Percentiles rank a stretch among this genome's conserved stretches.
phyloP scores from a whole-genome alignment of 1,284 basidiomycete genomes.

The Leucoagaricus sp. region DNA sequence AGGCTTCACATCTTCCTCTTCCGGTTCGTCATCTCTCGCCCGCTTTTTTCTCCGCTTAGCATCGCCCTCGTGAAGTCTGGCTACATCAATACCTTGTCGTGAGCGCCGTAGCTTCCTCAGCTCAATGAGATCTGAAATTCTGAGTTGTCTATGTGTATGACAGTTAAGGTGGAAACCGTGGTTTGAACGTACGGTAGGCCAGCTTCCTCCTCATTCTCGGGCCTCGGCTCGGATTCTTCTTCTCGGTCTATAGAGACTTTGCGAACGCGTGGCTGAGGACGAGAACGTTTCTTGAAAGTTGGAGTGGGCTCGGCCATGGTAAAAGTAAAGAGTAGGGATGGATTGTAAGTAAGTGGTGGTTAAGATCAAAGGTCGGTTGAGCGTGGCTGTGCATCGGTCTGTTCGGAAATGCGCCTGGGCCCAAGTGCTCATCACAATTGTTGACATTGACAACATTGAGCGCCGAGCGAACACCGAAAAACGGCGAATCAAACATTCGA shows the following conservation, averaged over 20 bases:
- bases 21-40: conserved; percentile 50
- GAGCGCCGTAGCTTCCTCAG: conserved; percentile 77
- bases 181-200: conserved; percentile 48
- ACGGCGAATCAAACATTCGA: too few species aligned
- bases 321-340: neutral
- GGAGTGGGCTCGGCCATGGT: conserved; percentile 16
- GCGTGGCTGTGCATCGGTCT: conserved; percentile 16
- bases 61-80: conserved; percentile 85
- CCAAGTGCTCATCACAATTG: too few species aligned
- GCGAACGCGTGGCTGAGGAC: conserved; percentile 54
- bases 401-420: too few species aligned
- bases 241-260: conserved; percentile 45
- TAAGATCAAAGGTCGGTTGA: conserved; percentile 16
- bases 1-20: conserved; percentile 74
- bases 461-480: too few species aligned
- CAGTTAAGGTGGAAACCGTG: neutral
- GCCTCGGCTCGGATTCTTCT: conserved; percentile 23
- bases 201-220: conserved; percentile 43
- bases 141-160: conserved; percentile 5
- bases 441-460: too few species aligned
- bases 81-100: conserved; percentile 84
- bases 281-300: conserved; percentile 67
- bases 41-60: conserved; percentile 69
- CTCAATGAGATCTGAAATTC: conserved; percentile 81
- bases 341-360: neutral